Evolutionary conservation across 768 basidiomycete species (phyloP).

Genomic region (Termitomyces sp.): DNA sequence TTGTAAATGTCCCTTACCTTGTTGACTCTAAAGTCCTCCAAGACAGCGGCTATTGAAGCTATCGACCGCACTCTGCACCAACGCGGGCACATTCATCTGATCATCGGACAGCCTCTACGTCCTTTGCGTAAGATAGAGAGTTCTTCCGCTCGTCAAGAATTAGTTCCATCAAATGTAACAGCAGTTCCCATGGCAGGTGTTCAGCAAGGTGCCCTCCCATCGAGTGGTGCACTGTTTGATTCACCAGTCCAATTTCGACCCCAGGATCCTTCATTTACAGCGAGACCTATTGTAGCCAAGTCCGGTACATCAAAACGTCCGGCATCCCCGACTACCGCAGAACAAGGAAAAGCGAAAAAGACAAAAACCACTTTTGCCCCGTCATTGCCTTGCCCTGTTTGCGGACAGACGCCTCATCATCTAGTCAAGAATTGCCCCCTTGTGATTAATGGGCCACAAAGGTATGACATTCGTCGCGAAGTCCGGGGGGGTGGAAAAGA

Average conservation of each 20-base stretch:
- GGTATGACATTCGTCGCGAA: conserved; percentile 28
- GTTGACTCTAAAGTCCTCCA: conserved; percentile 8
- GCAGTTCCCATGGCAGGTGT: background rate
- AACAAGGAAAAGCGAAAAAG: conserved; percentile 31
- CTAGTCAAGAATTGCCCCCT: conserved; percentile 51
- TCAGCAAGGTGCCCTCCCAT: background rate
- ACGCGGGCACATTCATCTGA: conserved; percentile 51
- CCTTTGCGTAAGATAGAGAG: conserved; percentile 31
- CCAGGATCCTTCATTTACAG: background rate
- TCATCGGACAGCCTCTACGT: conserved; percentile 61
- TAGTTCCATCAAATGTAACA: background rate
- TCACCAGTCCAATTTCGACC: background rate
- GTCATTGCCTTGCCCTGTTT: conserved; percentile 41
- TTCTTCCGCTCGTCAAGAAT: background rate
- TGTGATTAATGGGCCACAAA: conserved; percentile 45
- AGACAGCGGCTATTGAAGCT: conserved; percentile 57
- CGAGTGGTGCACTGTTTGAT: background rate
- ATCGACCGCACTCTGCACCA: conserved; percentile 61
- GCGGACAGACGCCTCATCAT: conserved; percentile 31
- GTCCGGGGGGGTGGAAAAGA: background rate
- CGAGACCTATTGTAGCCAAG: background rate
- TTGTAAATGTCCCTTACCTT: background rate
- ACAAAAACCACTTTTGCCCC: conserved; percentile 5
- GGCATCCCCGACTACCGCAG: conserved; percentile 23
- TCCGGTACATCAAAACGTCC: conserved; percentile 30